Conservation (phyloP, 345 rosid species). For the Linum trigynum region DNA sequence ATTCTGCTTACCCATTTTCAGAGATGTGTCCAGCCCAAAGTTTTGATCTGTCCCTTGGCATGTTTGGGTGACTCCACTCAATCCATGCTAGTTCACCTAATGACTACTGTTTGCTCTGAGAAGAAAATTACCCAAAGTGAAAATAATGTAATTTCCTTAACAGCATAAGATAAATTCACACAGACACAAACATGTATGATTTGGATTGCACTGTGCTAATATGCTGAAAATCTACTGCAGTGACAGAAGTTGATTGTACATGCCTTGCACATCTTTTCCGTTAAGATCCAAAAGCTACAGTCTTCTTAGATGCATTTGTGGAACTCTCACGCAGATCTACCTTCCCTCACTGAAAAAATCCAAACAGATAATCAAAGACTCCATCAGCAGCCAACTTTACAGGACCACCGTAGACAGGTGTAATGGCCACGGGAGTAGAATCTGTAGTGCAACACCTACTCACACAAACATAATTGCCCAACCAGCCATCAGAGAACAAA, state of each 20-base stretch:
- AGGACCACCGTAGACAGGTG: slow-evolving; percentile 76
- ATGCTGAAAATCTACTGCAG: not conserved
- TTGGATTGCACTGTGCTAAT: not conserved
- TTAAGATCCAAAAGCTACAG: slow-evolving; percentile 40
- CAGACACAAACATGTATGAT: not conserved
- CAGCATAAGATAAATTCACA: slow-evolving; percentile 5
- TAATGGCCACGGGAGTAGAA: slow-evolving; percentile 52
- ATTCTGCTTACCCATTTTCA: slow-evolving; percentile 52
- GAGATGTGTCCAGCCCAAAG: slow-evolving; percentile 90
- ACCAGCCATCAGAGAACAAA: not conserved
- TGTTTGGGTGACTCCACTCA: slow-evolving; percentile 83
- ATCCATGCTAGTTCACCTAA: slow-evolving; percentile 78
- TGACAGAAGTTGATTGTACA: not conserved
- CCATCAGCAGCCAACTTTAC: slow-evolving; percentile 76
- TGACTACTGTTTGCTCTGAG: slow-evolving; percentile 64
- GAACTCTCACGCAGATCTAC: slow-evolving; percentile 71
- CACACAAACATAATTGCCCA: slow-evolving; percentile 5
- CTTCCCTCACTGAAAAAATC: slow-evolving; percentile 75
- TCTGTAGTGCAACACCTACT: slow-evolving; percentile 17
- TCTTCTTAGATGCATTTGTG: slow-evolving; percentile 47
- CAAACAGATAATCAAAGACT: slow-evolving; percentile 59
- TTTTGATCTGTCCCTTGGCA: slow-evolving; percentile 95
- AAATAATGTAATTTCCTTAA: slow-evolving; percentile 5
- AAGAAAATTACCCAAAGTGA: not conserved
- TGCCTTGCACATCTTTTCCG: slow-evolving; percentile 50